A percentile compares a stretch with the other conserved stretches of the same genome.
Conservation (phyloP, 2,329 filamentous ascomycete species). For the Xylaria multiplex region DNA sequence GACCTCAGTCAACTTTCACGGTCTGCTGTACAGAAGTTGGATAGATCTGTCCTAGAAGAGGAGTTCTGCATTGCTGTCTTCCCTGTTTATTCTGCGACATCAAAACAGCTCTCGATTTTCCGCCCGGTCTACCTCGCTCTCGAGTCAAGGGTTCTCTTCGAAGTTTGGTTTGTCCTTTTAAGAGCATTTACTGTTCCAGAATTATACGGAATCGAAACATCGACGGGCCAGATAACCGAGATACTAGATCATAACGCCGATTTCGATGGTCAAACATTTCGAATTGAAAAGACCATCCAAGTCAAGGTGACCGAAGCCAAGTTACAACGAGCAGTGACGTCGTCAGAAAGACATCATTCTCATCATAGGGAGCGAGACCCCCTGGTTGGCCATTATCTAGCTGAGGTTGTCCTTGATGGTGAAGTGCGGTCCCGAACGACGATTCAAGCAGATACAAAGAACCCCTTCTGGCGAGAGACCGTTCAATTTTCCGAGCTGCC, state of each 20-base stretch:
- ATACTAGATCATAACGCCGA: conserved; percentile 54
- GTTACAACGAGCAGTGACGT: conserved; percentile 55
- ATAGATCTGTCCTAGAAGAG: conserved; percentile 89
- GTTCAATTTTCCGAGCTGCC: conserved; percentile 81
- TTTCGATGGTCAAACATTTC: conserved; percentile 63
- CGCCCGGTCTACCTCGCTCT: conserved; percentile 90
- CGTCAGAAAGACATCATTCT: conserved; percentile 39
- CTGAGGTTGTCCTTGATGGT: conserved; percentile 81
- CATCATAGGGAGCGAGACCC: conserved; percentile 55
- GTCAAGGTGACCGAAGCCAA: conserved; percentile 72
- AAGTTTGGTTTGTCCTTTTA: conserved; percentile 95
- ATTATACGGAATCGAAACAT: conserved; percentile 74
- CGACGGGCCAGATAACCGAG: conserved; percentile 57
- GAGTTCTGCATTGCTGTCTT: conserved; percentile 96
- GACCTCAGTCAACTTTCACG: conserved; percentile 89
- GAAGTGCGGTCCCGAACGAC: conserved; percentile 81
- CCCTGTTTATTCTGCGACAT: conserved; percentile 84
- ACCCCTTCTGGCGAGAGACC: conserved; percentile 84
- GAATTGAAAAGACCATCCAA: conserved; percentile 69
- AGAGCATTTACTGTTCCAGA: conserved; percentile 93
- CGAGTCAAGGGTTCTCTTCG: conserved; percentile 88
- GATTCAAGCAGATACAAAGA: conserved; percentile 74
- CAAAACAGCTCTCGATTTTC: conserved; percentile 78
- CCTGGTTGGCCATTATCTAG: conserved; percentile 75
- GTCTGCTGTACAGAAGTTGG: conserved; percentile 88